phyloP scores from a whole-genome alignment of 2,329 filamentous ascomycete species.

The Ophiostoma perfectum region DNA sequence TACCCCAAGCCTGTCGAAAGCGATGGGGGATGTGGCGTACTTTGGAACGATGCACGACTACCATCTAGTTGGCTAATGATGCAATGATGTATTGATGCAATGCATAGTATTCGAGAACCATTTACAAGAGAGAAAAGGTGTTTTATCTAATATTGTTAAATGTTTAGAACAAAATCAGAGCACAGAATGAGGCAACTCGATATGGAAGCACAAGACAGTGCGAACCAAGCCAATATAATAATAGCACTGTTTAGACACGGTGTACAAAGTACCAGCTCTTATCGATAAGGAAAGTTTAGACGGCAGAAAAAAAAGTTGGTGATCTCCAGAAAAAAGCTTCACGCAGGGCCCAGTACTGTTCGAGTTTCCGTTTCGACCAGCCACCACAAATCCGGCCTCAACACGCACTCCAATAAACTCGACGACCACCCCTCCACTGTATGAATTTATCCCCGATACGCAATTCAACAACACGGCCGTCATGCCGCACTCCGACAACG shows the following conservation, averaged over 20 bases:
- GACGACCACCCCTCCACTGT: neutral
- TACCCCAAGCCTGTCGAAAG: too few relatives aligned
- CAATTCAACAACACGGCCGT: conserved; percentile 13
- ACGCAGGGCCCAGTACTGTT: neutral
- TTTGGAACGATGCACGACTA: too few relatives aligned
- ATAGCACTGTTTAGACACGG: neutral
- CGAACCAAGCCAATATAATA: neutral
- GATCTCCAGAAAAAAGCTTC: conserved; percentile 13
- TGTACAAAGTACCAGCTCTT: neutral
- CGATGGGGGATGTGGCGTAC: too few relatives aligned
- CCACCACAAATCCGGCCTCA: neutral
- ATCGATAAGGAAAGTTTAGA: conserved; percentile 21
- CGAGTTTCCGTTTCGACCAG: neutral
- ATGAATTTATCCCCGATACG: neutral
- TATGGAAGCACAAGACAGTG: too few relatives aligned
- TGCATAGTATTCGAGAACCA: too few relatives aligned
- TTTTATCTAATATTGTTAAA: too few relatives aligned
- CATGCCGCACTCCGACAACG: conserved; percentile 53
- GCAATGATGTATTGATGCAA: too few relatives aligned
- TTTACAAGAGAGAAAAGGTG: too few relatives aligned
- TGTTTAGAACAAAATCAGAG: too few relatives aligned
- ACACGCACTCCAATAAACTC: neutral
- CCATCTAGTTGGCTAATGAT: too few relatives aligned
- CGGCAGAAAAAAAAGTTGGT: conserved; percentile 22
- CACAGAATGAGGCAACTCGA: too few relatives aligned